Base-by-base conservation (phyloP, 1,139 yeast genomes). In the Suhomyces choctaworum region DNA sequence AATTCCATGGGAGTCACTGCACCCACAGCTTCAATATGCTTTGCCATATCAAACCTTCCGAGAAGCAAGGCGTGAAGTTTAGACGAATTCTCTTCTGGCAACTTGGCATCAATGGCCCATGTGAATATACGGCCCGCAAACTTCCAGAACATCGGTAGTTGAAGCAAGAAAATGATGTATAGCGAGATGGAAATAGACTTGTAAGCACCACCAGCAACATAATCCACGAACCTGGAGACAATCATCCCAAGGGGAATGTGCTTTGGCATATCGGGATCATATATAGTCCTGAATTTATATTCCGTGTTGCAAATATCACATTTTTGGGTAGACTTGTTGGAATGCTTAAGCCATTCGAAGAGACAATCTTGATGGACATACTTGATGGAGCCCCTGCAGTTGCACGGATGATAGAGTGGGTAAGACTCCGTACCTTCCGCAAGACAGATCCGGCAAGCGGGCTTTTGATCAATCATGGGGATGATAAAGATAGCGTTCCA, bases 341-440 rank as follows among this genome's bases (percentile, higher is more conserved):
- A 78, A 50, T 69, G 76, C 39, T 71, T 72, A 25, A 92, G 71
- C 99, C 99, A 92, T 54, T 88, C 95, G 51, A 82, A 67, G 31
- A 92, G 64, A 62, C 98, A 92, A 32, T 83, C 94, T 58, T 92
- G 95, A 60, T 92, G 99, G 38, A 92, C 87, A 53, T 81, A 89
- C 56, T 85, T 85, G 54, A 92, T 94, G 19, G 96, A 84, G 2
- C 99, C 99, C 41, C 89, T 75, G 60, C 98, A 92, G 52, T 78
- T 82, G 62, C 99, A 92, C 1, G 99, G 98, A 60, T 87, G 92
- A 45, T 77, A 83, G 33, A 92, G 66, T 3, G 97, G 97, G 46
- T 87, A 92, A 1, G 74, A 77, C 0, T 63, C 65, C 0, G 94
- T 77, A n/a, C 79, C 92, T 51, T 88, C 97, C 31, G 95, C 92